Base-by-base conservation (phyloP, 805 yeast species). In the Candida sanyiensis region DNA sequence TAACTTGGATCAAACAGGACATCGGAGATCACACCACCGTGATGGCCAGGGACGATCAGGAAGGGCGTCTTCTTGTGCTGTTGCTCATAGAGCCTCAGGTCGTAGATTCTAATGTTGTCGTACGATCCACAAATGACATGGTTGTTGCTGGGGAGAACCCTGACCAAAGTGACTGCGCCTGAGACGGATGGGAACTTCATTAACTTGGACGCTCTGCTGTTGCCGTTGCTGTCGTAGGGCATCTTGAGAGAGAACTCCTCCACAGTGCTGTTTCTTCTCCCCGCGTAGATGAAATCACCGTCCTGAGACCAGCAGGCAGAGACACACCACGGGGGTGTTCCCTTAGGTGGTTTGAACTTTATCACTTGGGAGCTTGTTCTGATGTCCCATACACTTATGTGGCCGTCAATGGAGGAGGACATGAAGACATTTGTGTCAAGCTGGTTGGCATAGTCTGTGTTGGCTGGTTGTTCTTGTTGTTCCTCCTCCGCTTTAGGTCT, bases 291-390 rank as follows among this genome's bases (percentile, higher is more conserved):
- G 29, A 64, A 69, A 40, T 84, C 80, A 9, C 98, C 98, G 51
- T 82, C 80, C 37, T 67, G 67, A 7, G 95, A 80, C 97, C 97
- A 90, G 40, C 84, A 76, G 0, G 96, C 76, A 7, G 86, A 74
- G 72, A 83, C 78, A 59, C 95, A 83, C 97, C 97, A 93, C 0
- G 97, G 97, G 0, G 97, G 96, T 0, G 82, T 72, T 2, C 75
- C 76, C 8, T 71, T 63, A 1, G 86, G 80, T 2, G 80, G 72
- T 17, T 61, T 70, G 11, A 79, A 57, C 27, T 67, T 68, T 13
- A 78, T 54, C 0, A 70, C 79, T 4, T 69, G 62, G 0, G 64
- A 59, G 4, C 53, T 43, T 2, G 63, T 57, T 42, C 98, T 70
- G 5, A 72, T 62, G 58, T 93, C 98, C 96, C 96, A 89, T 5